phyloP scores from a whole-genome alignment of 2,329 filamentous ascomycete genomes.

The Tolypocladium endophyticum region DNA sequence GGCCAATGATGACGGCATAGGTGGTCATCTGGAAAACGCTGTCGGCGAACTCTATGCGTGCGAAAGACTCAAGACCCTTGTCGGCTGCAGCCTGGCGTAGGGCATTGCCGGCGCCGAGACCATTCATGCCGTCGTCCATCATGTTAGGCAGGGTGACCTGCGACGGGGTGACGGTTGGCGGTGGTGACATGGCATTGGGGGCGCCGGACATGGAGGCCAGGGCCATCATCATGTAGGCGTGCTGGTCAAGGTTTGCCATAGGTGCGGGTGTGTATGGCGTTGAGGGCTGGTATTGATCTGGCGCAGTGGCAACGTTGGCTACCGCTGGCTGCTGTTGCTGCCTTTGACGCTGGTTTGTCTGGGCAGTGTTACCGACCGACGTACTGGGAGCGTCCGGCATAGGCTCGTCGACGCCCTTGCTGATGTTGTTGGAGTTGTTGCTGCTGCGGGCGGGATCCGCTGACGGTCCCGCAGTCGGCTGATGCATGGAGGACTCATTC shows the following conservation, averaged over 20 bases:
- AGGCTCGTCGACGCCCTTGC: conserved; percentile 5
- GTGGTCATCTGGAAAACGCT: conserved; percentile 73
- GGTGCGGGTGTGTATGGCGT: conserved; percentile 22
- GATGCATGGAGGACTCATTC: neutral
- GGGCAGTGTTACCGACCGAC: neutral
- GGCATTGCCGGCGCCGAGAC: conserved; percentile 18
- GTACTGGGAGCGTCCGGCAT: conserved; percentile 8
- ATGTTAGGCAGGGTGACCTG: conserved; percentile 33
- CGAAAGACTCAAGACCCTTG: conserved; percentile 44
- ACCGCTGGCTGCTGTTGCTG: conserved; percentile 6
- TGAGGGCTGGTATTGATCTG: conserved; percentile 18
- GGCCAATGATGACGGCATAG: conserved; percentile 60
- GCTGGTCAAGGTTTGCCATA: conserved; percentile 23
- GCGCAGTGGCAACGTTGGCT: conserved; percentile 6
- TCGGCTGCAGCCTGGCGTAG: conserved; percentile 22
- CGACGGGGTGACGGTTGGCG: conserved; percentile 33
- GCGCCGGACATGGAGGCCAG: conserved; percentile 27
- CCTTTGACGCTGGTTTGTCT: conserved; percentile 2
- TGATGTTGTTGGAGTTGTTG: neutral
- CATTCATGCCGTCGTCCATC: conserved; percentile 18
- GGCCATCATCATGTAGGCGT: conserved; percentile 35
- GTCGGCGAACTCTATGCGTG: conserved; percentile 59
- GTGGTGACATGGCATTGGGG: conserved; percentile 26
- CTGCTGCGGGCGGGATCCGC: neutral
- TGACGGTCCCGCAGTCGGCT: neutral